Evolutionary conservation across 176 grass and related monocot species (phyloP).

Genomic region (Rhynchospora pubera): DNA sequence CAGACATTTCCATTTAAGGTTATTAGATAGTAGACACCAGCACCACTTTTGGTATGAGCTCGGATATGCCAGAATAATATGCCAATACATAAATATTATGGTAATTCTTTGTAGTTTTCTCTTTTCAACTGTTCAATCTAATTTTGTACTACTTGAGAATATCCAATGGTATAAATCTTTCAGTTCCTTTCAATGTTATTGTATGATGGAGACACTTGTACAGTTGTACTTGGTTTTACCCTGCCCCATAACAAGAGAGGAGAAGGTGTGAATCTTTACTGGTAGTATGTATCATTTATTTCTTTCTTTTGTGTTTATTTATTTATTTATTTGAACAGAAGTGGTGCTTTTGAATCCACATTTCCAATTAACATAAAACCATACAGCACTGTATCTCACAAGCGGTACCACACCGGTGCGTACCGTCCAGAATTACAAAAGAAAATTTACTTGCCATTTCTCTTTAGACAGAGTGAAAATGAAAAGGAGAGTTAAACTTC

Average conservation of each 20-base stretch:
- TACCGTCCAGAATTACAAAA: too few species aligned
- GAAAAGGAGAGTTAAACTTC: too few species aligned
- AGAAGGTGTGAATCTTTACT: neutral
- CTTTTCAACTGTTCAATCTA: neutral
- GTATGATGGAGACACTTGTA: neutral
- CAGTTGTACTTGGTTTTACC: too few species aligned
- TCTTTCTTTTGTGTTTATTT: too few species aligned
- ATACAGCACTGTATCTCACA: too few species aligned
- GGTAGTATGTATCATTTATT: neutral
- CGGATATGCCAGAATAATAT: neutral
- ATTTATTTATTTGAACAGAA: too few species aligned
- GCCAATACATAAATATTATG: neutral
- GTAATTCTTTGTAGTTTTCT: neutral
- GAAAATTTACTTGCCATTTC: too few species aligned
- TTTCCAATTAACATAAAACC: too few species aligned
- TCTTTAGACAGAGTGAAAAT: too few species aligned
- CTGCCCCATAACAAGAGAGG: neutral
- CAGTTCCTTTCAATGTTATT: neutral
- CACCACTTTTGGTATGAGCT: neutral
- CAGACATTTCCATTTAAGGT: neutral
- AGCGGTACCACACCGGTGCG: too few species aligned
- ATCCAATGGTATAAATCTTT: neutral
- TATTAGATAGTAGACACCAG: neutral
- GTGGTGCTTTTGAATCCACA: too few species aligned
- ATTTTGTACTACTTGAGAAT: neutral